A percentile compares a stretch with the other conserved stretches of the same genome.
phyloP scores from a whole-genome alignment of 2,329 filamentous ascomycete species.

The Neonectria neomacrospora region DNA sequence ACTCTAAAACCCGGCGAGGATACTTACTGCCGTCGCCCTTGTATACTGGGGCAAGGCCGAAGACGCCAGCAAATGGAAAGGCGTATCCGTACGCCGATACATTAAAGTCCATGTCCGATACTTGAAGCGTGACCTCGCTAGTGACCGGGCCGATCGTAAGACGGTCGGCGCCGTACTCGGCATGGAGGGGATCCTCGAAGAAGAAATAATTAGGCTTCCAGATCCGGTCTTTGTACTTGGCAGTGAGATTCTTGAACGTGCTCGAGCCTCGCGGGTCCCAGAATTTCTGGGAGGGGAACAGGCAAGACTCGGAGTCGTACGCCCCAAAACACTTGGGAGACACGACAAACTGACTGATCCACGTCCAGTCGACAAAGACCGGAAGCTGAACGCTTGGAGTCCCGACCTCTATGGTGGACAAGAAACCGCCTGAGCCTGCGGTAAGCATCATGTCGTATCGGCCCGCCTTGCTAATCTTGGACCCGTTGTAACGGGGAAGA shows the following conservation, averaged over 20 bases:
- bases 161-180: constrained; percentile 19
- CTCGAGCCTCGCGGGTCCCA: constrained; percentile 20
- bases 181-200: constrained; percentile 14
- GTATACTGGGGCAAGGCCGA: constrained; percentile 19
- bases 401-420: constrained; percentile 18
- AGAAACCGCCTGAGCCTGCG: constrained; percentile 9
- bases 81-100: constrained; percentile 17
- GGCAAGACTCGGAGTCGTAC: constrained; percentile 15
- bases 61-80: constrained; percentile 20
- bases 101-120: constrained; percentile 25
- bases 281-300: constrained; percentile 10
- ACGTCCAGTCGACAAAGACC: constrained; percentile 24
- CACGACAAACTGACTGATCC: constrained; percentile 26
- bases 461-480: constrained; percentile 1
- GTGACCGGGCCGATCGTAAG: constrained; percentile 14
- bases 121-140: constrained; percentile 16
- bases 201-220: constrained; percentile 24
- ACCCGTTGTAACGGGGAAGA: constrained; percentile 8
- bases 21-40: constrained; percentile 16
- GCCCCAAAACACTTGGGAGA: constrained; percentile 19
- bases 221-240: constrained; percentile 13
- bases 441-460: constrained; percentile 19
- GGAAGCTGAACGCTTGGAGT: constrained; percentile 11
- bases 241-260: constrained; percentile 15
- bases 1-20: not conserved